A percentile compares a stretch with the other conserved stretches of the same genome.
Evolutionary conservation across 176 grass and related monocot species (phyloP).

Genomic region (Puya raimondii): DNA sequence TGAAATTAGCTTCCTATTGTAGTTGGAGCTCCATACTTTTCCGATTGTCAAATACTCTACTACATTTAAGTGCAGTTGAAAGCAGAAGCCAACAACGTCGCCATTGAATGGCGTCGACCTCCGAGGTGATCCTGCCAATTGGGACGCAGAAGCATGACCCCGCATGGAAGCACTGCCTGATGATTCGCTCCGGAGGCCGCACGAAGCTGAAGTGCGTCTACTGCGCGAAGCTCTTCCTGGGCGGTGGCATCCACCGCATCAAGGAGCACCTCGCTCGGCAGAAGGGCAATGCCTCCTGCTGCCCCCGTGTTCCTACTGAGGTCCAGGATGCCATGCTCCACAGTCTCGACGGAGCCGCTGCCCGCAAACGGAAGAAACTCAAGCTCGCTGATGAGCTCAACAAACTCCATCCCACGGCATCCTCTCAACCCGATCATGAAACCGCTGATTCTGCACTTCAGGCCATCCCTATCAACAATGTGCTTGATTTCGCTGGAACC

Average conservation of each 20-base stretch:
- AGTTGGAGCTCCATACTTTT: not conserved
- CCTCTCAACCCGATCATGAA: not conserved
- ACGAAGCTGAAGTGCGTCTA: constrained; percentile 71
- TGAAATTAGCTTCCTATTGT: no score
- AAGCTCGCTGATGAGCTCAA: constrained; percentile 33
- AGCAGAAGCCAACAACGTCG: not conserved
- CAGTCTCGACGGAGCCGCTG: constrained; percentile 55
- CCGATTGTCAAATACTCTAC: not conserved
- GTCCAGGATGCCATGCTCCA: constrained; percentile 60
- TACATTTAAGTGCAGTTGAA: not conserved
- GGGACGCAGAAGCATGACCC: constrained; percentile 88
- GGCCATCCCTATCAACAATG: constrained; percentile 40
- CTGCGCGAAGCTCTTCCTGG: constrained; percentile 80
- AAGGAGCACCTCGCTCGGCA: constrained; percentile 95
- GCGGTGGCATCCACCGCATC: constrained; percentile 93
- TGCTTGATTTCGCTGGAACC: constrained; percentile 27
- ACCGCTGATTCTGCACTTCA: constrained; percentile 22
- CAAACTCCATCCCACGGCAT: not conserved
- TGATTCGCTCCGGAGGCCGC: constrained; percentile 59
- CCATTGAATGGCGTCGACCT: constrained; percentile 17
- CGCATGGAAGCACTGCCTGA: constrained; percentile 83
- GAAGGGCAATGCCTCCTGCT: constrained; percentile 83
- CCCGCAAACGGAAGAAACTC: constrained; percentile 56
- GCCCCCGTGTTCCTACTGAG: constrained; percentile 61
- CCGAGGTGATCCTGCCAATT: constrained; percentile 53